phyloP scores from a whole-genome alignment of 768 basidiomycete genomes.

The Kwoniella sp. region DNA sequence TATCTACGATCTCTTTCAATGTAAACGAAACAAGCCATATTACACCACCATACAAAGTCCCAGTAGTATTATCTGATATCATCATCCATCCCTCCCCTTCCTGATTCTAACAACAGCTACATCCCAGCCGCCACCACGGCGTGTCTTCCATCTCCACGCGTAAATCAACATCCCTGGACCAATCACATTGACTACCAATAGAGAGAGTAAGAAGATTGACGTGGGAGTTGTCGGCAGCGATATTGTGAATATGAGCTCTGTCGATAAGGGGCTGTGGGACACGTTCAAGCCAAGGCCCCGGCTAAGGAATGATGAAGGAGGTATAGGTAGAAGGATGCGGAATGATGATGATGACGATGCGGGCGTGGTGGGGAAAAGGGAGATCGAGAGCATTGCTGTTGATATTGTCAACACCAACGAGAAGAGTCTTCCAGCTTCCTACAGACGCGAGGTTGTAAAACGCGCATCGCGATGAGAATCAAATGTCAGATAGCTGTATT shows the following conservation, averaged over 20 bases:
- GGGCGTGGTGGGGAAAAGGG: constrained; percentile 29
- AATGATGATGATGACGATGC: neutral
- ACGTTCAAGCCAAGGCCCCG: no score
- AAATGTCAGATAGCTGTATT: no score
- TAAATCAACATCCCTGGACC: constrained; percentile 45
- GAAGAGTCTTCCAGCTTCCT: constrained; percentile 42
- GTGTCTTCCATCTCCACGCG: constrained; percentile 50
- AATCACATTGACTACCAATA: constrained; percentile 28
- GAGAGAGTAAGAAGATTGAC: constrained; percentile 23
- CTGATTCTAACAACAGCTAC: constrained; percentile 41
- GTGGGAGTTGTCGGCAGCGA: constrained; percentile 20
- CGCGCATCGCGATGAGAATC: no score
- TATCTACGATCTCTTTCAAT: no score
- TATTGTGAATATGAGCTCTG: neutral
- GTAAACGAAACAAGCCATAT: no score
- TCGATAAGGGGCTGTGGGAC: no score
- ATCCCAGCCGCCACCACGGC: constrained; percentile 47
- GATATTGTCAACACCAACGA: constrained; percentile 41
- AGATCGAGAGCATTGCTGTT: constrained; percentile 31
- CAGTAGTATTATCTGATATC: no score
- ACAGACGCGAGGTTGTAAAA: no score
- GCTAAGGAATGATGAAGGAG: neutral
- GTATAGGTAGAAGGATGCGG: neutral
- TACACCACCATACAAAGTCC: no score
- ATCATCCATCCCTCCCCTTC: constrained; percentile 10